phyloP scores from a whole-genome alignment of 345 rosid species.

The Bruguiera parviflora region DNA sequence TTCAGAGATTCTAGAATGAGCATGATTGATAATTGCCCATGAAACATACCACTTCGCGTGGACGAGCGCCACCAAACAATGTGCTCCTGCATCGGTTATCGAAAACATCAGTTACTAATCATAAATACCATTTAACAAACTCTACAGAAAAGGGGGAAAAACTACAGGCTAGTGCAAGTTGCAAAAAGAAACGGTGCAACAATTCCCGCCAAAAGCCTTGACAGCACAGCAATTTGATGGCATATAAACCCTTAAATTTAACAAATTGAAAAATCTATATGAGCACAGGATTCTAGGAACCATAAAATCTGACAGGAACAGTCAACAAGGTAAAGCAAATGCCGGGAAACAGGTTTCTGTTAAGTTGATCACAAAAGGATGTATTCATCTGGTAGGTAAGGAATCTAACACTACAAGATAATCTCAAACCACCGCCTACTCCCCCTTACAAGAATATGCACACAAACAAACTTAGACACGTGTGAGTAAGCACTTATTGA shows the following conservation, averaged over 20 bases:
- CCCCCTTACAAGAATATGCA: too few relatives aligned
- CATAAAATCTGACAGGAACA: neutral
- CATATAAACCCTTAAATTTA: neutral
- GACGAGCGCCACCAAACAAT: slow-evolving; percentile 30
- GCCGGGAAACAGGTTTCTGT: neutral
- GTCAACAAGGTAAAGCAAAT: neutral
- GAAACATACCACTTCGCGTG: slow-evolving; percentile 22
- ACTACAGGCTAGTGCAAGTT: neutral
- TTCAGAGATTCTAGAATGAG: neutral
- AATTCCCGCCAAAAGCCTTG: neutral
- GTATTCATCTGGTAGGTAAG: too few relatives aligned
- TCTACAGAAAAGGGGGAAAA: too few relatives aligned
- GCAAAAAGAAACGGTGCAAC: neutral
- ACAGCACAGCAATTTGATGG: neutral
- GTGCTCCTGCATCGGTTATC: slow-evolving; percentile 18
- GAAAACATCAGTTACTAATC: neutral
- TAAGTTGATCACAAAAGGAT: neutral
- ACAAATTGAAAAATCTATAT: neutral
- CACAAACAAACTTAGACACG: too few relatives aligned
- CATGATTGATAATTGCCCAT: neutral
- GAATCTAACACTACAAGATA: too few relatives aligned
- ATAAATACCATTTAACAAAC: neutral
- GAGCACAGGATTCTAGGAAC: neutral
- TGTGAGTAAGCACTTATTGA: too few relatives aligned
- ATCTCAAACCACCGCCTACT: too few relatives aligned